Percentiles rank a stretch among this genome's conserved stretches.
These are phyloP conservation scores for Phaeotremella skinneri DNA, from an alignment of 768 basidiomycete species.

Conservation along the genomic window DNA sequence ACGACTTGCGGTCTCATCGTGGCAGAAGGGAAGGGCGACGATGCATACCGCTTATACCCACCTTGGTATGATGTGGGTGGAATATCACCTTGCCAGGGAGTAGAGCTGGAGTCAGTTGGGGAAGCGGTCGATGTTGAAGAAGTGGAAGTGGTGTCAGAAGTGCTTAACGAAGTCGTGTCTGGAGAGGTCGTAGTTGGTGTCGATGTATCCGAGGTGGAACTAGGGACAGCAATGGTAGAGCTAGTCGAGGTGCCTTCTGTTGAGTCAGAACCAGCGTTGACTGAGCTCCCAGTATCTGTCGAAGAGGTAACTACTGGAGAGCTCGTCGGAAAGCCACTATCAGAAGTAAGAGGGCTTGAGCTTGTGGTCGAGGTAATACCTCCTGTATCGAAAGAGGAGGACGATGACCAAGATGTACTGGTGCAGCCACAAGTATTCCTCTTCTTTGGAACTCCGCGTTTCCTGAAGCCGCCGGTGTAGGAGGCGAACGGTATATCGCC, in stretches of 20 bases:
- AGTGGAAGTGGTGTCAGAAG: background rate
- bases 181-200: no score
- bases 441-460: background rate
- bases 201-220: background rate
- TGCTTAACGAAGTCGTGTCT: background rate
- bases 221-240: background rate
- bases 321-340: no score
- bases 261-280: no score
- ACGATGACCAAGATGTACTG: background rate
- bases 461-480: background rate
- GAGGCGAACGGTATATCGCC: background rate
- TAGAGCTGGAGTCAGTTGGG: background rate
- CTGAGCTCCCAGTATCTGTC: no score
- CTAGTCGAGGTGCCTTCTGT: no score
- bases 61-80: background rate
- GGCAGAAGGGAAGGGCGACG: background rate
- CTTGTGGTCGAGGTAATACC: background rate
- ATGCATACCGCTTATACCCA: background rate
- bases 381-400: background rate
- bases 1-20: background rate
- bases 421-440: background rate
- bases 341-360: background rate
- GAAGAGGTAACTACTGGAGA: no score
- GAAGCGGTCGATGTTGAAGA: background rate
- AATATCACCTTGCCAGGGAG: conserved; percentile 4